Evolutionary conservation across 768 basidiomycete species (phyloP).

Genomic region (Phaeotremella fagi): DNA sequence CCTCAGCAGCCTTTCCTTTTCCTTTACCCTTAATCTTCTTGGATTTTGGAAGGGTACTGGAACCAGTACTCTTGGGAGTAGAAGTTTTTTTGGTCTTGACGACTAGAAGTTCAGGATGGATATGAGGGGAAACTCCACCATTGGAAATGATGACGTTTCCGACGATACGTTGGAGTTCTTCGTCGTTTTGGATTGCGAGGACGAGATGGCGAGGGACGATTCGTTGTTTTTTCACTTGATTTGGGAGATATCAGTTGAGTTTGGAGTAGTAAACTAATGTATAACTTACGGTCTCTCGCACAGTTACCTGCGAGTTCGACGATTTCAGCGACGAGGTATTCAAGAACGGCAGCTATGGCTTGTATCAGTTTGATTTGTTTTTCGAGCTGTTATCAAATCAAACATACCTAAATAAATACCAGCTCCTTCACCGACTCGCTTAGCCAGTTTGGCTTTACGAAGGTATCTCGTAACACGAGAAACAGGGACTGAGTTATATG

Average conservation of each 20-base stretch:
- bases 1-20: no score
- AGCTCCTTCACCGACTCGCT: neutral
- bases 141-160: conserved; percentile 78
- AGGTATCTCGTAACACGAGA: conserved; percentile 1
- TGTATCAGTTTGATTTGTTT: neutral
- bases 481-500: conserved; percentile 19
- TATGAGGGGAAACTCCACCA: conserved; percentile 69
- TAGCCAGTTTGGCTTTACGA: conserved; percentile 5
- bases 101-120: conserved; percentile 59
- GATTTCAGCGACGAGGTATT: conserved; percentile 84
- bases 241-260: neutral
- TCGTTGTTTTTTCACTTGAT: conserved; percentile 57
- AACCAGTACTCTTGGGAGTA: no score
- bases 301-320: conserved; percentile 73
- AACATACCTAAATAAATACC: conserved; percentile 10
- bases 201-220: conserved; percentile 84
- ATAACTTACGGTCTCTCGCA: conserved; percentile 65
- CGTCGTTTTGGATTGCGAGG: conserved; percentile 80
- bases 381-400: neutral
- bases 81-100: no score
- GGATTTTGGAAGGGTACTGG: no score
- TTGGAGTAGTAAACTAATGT: no score
- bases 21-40: no score
- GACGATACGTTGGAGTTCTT: conserved; percentile 68
- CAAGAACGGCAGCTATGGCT: conserved; percentile 61